Evolutionary conservation across 2,329 filamentous ascomycete species (phyloP).

Genomic region (Ilyonectria mors-panacis): DNA sequence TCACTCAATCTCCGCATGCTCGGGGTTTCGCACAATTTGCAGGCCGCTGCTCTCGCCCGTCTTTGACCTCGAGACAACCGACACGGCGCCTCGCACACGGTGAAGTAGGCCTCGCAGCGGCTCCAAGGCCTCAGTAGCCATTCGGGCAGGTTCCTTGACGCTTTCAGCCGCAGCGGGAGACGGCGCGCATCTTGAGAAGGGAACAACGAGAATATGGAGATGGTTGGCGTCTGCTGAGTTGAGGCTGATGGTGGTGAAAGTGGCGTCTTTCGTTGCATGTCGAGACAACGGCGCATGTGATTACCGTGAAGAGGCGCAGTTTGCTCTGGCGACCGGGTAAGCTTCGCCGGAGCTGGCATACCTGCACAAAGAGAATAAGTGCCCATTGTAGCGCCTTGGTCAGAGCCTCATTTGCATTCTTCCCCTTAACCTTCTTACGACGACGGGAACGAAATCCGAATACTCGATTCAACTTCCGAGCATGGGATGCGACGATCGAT

Average conservation of each 20-base stretch:
- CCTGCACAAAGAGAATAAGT: too few relatives aligned
- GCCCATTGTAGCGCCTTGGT: too few relatives aligned
- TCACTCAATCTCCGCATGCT: slow-evolving; percentile 29
- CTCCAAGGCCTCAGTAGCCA: slow-evolving; percentile 25
- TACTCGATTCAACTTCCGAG: too few relatives aligned
- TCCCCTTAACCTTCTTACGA: too few relatives aligned
- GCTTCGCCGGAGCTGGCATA: too few relatives aligned
- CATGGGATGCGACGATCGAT: too few relatives aligned
- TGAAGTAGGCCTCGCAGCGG: slow-evolving; percentile 20
- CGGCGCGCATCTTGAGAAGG: neutral
- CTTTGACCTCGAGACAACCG: slow-evolving; percentile 10
- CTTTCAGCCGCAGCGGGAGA: neutral
- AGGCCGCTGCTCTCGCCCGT: slow-evolving; percentile 19
- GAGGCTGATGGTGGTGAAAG: slow-evolving; percentile 2
- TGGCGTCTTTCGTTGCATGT: neutral
- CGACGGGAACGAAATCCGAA: too few relatives aligned
- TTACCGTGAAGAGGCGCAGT: neutral
- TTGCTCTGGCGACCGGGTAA: too few relatives aligned
- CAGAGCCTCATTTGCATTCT: too few relatives aligned
- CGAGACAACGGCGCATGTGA: neutral
- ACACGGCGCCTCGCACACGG: slow-evolving; percentile 24
- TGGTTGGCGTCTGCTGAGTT: neutral
- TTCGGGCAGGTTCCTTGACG: neutral
- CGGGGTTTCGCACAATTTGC: slow-evolving; percentile 23
- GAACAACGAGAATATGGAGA: neutral